A percentile compares a stretch with the other conserved stretches of the same genome.
These are phyloP conservation scores for Scutellaria galericulata DNA, from an alignment of 257 asterid genomes.

Conservation along the genomic window DNA sequence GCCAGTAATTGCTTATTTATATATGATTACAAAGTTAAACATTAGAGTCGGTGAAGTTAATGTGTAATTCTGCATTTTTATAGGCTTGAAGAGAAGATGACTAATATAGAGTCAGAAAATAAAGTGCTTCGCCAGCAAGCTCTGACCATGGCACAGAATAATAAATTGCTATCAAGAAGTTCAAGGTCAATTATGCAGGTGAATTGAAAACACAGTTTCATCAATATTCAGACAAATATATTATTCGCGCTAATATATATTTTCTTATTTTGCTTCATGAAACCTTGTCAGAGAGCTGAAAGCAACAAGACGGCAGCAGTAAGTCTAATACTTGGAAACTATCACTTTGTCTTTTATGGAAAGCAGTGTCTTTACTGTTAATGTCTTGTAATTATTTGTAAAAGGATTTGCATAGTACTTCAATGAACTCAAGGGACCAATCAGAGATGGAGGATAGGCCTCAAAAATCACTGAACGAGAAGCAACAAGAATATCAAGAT, in stretches of 20 bases:
- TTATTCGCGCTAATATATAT: slow-evolving; percentile 38
- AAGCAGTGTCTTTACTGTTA: slow-evolving; percentile 27
- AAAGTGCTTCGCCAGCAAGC: slow-evolving; percentile 99
- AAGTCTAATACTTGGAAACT: slow-evolving; percentile 47
- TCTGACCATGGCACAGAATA: slow-evolving; percentile 88
- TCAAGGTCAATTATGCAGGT: slow-evolving; percentile 93
- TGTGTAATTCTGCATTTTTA: slow-evolving; percentile 40
- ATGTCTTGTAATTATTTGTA: slow-evolving; percentile 29
- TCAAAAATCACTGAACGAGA: slow-evolving; percentile 85
- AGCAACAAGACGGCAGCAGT: slow-evolving; percentile 65
- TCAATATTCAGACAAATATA: slow-evolving; percentile 30
- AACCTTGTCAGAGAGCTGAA: slow-evolving; percentile 68
- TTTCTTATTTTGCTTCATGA: slow-evolving; percentile 28
- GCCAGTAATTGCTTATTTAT: too few relatives aligned
- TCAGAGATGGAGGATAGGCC: slow-evolving; percentile 82
- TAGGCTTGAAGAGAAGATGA: slow-evolving; percentile 93
- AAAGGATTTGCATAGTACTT: slow-evolving; percentile 77
- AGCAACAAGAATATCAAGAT: slow-evolving; percentile 96
- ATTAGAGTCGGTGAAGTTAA: slow-evolving; percentile 16
- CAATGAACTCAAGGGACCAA: slow-evolving; percentile 69
- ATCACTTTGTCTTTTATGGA: slow-evolving; percentile 13
- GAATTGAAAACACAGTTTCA: slow-evolving; percentile 31
- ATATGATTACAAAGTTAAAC: slow-evolving; percentile 11
- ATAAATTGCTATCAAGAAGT: slow-evolving; percentile 71
- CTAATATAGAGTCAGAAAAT: slow-evolving; percentile 92